Evolutionary conservation across 202 grass and related monocot species (phyloP).

Genomic region (Brachypodium distachyon): DNA sequence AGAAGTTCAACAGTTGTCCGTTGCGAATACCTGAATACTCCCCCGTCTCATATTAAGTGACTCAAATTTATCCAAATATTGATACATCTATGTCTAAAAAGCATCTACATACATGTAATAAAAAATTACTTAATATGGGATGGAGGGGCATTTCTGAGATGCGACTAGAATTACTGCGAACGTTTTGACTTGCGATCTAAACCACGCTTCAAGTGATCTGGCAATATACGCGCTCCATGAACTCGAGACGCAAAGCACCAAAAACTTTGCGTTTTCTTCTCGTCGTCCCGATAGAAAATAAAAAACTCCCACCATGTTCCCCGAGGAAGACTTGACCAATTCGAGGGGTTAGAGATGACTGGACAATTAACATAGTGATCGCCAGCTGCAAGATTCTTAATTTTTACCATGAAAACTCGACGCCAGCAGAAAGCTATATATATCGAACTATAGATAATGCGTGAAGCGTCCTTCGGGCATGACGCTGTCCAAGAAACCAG

Average conservation of each 20-base stretch:
- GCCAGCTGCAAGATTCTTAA: not conserved
- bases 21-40: too few relatives aligned
- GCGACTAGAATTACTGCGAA: conserved; percentile 10
- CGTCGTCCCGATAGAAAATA: not conserved
- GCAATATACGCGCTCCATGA: conserved; percentile 13
- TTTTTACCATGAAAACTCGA: not conserved
- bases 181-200: conserved; percentile 13
- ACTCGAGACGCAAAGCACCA: not conserved
- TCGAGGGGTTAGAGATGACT: not conserved
- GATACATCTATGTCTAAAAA: too few relatives aligned
- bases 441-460: not conserved
- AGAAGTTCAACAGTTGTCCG: too few relatives aligned
- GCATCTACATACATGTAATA: not conserved
- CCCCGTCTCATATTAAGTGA: too few relatives aligned
- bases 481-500: conserved; percentile 14
- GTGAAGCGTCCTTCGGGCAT: not conserved
- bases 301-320: not conserved
- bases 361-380: not conserved
- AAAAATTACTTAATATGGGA: too few relatives aligned
- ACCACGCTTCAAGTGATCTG: conserved; percentile 3
- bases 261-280: conserved; percentile 4
- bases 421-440: too few relatives aligned
- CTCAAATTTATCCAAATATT: too few relatives aligned
- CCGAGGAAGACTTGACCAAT: conserved; percentile 4
- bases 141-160: not conserved